Evolutionary conservation across 441 rosid genomes (phyloP).

Genomic region (Theobroma grandiflorum): DNA sequence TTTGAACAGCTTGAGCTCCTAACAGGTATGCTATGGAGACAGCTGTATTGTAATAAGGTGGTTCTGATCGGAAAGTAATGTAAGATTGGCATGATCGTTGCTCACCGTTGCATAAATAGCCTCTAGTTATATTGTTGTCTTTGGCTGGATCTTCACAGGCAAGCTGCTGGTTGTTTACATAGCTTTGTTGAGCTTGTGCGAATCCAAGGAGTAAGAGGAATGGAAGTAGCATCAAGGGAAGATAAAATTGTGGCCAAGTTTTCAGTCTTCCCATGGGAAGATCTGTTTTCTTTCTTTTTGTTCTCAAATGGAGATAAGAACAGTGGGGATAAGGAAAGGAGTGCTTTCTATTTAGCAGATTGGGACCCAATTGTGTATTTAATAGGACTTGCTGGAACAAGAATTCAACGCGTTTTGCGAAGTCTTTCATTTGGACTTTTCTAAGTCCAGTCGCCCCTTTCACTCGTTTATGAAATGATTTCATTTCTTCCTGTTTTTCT

Average conservation of each 20-base stretch:
- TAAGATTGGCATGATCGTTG: conserved; percentile 63
- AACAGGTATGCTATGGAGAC: conserved; percentile 54
- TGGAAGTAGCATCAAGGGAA: neutral
- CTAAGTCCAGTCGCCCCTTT: neutral
- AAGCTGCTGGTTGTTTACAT: conserved; percentile 60
- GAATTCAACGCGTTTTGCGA: neutral
- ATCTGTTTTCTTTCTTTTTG: neutral
- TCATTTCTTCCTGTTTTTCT: neutral
- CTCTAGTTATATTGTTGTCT: conserved; percentile 54
- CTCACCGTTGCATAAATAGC: conserved; percentile 65
- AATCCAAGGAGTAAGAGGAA: neutral
- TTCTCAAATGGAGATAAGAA: neutral
- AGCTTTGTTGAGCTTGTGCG: conserved; percentile 57
- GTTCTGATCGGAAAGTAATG: conserved; percentile 75
- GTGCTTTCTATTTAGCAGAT: neutral
- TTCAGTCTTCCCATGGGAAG: neutral
- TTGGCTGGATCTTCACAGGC: conserved; percentile 34
- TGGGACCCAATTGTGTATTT: neutral
- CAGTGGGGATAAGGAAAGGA: neutral
- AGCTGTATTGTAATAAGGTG: conserved; percentile 52
- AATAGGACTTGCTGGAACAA: neutral
- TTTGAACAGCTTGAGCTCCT: conserved; percentile 42
- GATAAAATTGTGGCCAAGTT: neutral
- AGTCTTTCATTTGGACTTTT: neutral
- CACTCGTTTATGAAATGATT: neutral